phyloP scores from a whole-genome alignment of 257 asterid genomes.

The Plantago elongata region DNA sequence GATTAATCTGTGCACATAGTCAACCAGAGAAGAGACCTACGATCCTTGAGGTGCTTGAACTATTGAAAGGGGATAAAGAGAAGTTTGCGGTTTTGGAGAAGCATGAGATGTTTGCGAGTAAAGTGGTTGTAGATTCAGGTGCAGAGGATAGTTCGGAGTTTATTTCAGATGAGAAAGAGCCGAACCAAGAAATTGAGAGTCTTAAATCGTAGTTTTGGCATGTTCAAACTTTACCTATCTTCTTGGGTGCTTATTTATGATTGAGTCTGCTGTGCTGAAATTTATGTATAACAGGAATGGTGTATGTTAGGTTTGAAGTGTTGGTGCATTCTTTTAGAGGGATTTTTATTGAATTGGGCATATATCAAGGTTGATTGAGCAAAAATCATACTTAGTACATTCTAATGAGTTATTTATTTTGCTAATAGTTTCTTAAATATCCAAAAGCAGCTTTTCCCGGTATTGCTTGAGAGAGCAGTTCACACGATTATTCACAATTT shows the following conservation, averaged over 20 bases:
- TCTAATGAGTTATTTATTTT: too few species aligned
- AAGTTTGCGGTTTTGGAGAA: constrained; percentile 59
- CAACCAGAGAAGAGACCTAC: constrained; percentile 78
- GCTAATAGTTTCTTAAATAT: too few species aligned
- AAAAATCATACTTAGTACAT: too few species aligned
- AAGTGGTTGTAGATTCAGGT: constrained; percentile 31
- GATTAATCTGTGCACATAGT: constrained; percentile 57
- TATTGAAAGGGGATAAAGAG: constrained; percentile 70
- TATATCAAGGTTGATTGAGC: too few species aligned
- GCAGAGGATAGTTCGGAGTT: constrained; percentile 47
- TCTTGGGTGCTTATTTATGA: too few species aligned
- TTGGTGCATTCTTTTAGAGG: background rate
- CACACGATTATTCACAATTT: too few species aligned
- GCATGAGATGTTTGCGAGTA: constrained; percentile 58
- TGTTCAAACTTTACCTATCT: too few species aligned
- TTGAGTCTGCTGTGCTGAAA: too few species aligned
- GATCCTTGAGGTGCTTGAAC: constrained; percentile 65
- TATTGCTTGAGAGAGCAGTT: too few species aligned
- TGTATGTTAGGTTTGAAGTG: background rate
- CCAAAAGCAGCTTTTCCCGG: too few species aligned
- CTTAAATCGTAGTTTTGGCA: background rate
- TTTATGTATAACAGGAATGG: background rate
- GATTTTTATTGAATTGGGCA: too few species aligned
- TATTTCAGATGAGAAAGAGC: constrained; percentile 39
- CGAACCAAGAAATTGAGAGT: constrained; percentile 44